Evolutionary conservation across 345 rosid genomes (phyloP), one percentile per base, ranked within the genome.

Genomic region (Geranium brycei): DNA sequence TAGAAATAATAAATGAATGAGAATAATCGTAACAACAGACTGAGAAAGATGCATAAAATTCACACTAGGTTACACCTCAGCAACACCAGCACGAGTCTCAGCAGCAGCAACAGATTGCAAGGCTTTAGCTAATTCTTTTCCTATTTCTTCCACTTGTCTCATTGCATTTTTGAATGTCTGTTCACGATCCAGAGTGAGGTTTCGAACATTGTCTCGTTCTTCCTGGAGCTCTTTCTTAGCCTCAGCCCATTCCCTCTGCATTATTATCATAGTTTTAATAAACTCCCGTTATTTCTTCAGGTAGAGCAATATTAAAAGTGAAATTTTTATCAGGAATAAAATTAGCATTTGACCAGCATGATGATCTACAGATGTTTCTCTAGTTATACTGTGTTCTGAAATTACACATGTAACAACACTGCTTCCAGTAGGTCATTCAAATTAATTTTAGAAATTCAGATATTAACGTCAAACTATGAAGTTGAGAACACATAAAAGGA

Each of bases 211-310:
- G 65, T 85, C 85, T 61, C 84, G 79, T 79, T 83, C 97, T 75
- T 81, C 91, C 79, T 87, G 95, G 71, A 90, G 75, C 69, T 92
- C 95, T 62, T 75, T 85, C 81, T 86, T 92, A 35, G 92, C 96
- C 73, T 87, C 91, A 65, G 90, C 95, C 99, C 96, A 90, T 79
- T 92, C 99, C 75, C 82, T 85, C 99, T 92, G 73, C 60, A 63
- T 12, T 7, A 35, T 4, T 4, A 60, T 10, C 23, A 3, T 59
- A 23, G 14, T 18, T 18, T 59, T 31, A 19, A 19, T 14, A 59
- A 19, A 30, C 14, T 60, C 63, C 41, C 16, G n/a, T 57, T 35
- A 4, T 35, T 35, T 35, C 41, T 35, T 35, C 41, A 35, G 41
- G 41, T 35, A 35, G 10, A 4, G 41, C 41, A 35, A 35, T 35